phyloP scores from a whole-genome alignment of 768 basidiomycete genomes.

The Hypholoma fasciculare region DNA sequence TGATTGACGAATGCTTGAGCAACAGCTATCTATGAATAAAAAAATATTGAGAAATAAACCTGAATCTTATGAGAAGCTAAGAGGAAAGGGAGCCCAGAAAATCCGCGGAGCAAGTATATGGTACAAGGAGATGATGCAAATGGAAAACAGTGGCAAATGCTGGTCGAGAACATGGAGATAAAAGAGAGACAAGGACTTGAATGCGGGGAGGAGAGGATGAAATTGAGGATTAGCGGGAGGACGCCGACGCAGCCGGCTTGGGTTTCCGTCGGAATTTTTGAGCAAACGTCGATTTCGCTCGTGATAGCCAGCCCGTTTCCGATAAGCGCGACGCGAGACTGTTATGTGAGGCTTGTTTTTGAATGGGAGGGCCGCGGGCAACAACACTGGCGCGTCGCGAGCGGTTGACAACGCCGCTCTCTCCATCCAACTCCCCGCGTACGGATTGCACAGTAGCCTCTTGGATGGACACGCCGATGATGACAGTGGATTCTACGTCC shows the following conservation, averaged over 20 bases:
- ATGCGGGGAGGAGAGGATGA: not conserved
- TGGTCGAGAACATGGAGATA: not conserved
- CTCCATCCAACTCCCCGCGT: constrained; percentile 21
- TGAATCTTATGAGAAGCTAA: not conserved
- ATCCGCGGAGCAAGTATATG: constrained; percentile 1
- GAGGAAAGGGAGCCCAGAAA: not conserved
- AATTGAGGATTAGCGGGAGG: not conserved
- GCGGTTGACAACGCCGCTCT: constrained; percentile 7
- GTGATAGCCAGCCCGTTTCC: constrained; percentile 27
- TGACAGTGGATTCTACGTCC: constrained; percentile 26
- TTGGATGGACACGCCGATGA: constrained; percentile 51
- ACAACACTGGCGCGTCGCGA: constrained; percentile 26
- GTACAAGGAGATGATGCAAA: not conserved
- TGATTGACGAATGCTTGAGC: not conserved
- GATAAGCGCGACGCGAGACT: not conserved
- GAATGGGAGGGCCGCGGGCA: constrained; percentile 29
- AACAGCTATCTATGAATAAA: not conserved
- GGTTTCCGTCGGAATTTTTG: constrained; percentile 41
- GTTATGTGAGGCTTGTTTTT: constrained; percentile 29
- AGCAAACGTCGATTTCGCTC: constrained; percentile 38
- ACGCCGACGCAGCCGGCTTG: not conserved
- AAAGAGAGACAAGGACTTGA: not conserved
- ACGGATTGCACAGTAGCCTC: constrained; percentile 38
- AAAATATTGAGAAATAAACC: not conserved
- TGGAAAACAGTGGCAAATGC: constrained; percentile 1